Conservation (phyloP, 257 asterid genomes). For the Euphrasia confusa region DNA sequence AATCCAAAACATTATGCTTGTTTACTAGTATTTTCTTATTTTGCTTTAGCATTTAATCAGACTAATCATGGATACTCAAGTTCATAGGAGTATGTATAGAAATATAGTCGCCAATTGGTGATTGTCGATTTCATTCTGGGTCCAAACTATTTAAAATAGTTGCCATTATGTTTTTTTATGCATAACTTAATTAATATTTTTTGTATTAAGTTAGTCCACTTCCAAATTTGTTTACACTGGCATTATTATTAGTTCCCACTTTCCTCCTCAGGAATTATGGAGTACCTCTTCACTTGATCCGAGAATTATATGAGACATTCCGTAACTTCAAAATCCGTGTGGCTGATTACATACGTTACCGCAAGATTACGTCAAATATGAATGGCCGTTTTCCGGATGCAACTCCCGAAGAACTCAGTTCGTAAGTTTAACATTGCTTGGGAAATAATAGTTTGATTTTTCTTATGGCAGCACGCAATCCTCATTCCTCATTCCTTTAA, state of each 20-base stretch:
- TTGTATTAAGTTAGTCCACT: not conserved
- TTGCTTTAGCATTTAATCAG: conserved; percentile 10
- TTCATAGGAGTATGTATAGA: not conserved
- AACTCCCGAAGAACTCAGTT: conserved; percentile 78
- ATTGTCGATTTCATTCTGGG: no score
- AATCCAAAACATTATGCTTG: conserved; percentile 7
- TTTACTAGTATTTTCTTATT: conserved; percentile 2
- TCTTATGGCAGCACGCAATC: conserved; percentile 19
- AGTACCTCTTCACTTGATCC: conserved; percentile 92
- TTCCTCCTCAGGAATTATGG: conserved; percentile 69
- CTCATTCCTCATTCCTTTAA: not conserved
- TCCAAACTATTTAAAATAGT: not conserved
- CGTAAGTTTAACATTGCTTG: conserved; percentile 41
- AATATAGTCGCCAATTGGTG: no score
- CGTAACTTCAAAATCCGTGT: conserved; percentile 86
- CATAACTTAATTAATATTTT: not conserved
- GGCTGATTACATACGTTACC: conserved; percentile 88
- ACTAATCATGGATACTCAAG: not conserved
- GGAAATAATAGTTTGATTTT: conserved; percentile 17
- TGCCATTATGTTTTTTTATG: not conserved
- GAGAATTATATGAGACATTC: conserved; percentile 93
- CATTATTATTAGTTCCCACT: not conserved
- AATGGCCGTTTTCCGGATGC: conserved; percentile 95
- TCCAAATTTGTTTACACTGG: not conserved
- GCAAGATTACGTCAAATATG: conserved; percentile 92